A percentile compares a stretch with the other conserved stretches of the same genome.
phyloP scores from a whole-genome alignment of 441 rosid genomes.

The Croton setiger region DNA sequence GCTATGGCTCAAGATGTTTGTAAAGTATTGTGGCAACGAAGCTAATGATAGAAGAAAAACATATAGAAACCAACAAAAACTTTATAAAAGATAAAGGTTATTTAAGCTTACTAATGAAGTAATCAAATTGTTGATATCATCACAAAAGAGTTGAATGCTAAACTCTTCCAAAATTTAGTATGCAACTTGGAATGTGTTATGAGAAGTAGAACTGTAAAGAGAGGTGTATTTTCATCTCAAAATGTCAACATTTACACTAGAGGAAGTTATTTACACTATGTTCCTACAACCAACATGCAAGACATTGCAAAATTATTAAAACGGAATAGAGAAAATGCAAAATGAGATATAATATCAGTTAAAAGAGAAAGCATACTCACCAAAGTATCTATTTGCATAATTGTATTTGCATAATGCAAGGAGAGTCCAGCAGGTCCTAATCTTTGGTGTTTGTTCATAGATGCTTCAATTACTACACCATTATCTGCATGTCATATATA shows the following conservation, averaged over 20 bases:
- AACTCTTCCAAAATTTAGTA: no score
- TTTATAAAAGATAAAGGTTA: no score
- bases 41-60: no score
- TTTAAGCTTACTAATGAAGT: no score
- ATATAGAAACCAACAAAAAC: no score
- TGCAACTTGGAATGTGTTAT: no score
- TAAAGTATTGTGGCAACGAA: no score
- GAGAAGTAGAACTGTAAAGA: no score
- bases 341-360: constrained; percentile 6
- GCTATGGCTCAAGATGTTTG: no score
- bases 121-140: no score
- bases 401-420: constrained; percentile 93
- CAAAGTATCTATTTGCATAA: constrained; percentile 88
- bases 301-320: neutral
- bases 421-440: constrained; percentile 96
- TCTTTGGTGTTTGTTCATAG: constrained; percentile 37
- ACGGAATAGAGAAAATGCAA: neutral
- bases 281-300: neutral
- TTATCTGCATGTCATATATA: constrained; percentile 38
- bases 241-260: neutral
- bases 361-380: constrained; percentile 55
- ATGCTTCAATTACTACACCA: constrained; percentile 39
- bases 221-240: neutral
- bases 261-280: neutral
- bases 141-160: neutral